Conservation (phyloP, 1,284 basidiomycete species). For the Volvariella surrecta region DNA sequence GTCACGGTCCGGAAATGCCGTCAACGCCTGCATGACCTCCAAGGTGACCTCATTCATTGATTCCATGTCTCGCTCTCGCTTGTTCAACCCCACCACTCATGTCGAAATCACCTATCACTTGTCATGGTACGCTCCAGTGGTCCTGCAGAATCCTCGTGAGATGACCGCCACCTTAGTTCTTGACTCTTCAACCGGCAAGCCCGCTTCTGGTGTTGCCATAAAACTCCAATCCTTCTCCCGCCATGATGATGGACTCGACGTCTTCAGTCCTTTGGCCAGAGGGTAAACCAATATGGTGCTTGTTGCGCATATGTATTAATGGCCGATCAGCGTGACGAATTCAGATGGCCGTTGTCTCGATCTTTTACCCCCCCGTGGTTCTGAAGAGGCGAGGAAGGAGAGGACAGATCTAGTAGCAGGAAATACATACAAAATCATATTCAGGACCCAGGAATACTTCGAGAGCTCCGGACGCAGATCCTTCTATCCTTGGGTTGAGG, state of each 20-base stretch:
- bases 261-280: slow-evolving; percentile 46
- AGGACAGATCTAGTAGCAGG: slow-evolving; percentile 40
- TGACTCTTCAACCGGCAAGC: slow-evolving; percentile 77
- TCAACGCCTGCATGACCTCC: background rate
- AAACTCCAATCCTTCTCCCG: slow-evolving; percentile 43
- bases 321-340: slow-evolving; percentile 59
- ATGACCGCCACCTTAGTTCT: slow-evolving; percentile 48
- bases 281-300: slow-evolving; percentile 34
- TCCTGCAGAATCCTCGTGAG: background rate
- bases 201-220: slow-evolving; percentile 63
- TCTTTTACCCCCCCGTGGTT: slow-evolving; percentile 46
- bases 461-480: slow-evolving; percentile 49
- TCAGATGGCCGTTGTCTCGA: slow-evolving; percentile 74
- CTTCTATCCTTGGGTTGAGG: slow-evolving; percentile 89
- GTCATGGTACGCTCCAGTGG: slow-evolving; percentile 56
- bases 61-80: background rate
- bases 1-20: too few species aligned
- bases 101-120: slow-evolving; percentile 79
- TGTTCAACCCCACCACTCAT: slow-evolving; percentile 19
- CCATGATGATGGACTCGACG: slow-evolving; percentile 22
- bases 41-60: background rate
- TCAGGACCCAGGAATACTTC: slow-evolving; percentile 82
- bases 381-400: slow-evolving; percentile 34
- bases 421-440: slow-evolving; percentile 73
- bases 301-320: slow-evolving; percentile 1